Evolutionary conservation across 2,329 filamentous ascomycete species (phyloP).

Genomic region (Fonsecaea erecta): DNA sequence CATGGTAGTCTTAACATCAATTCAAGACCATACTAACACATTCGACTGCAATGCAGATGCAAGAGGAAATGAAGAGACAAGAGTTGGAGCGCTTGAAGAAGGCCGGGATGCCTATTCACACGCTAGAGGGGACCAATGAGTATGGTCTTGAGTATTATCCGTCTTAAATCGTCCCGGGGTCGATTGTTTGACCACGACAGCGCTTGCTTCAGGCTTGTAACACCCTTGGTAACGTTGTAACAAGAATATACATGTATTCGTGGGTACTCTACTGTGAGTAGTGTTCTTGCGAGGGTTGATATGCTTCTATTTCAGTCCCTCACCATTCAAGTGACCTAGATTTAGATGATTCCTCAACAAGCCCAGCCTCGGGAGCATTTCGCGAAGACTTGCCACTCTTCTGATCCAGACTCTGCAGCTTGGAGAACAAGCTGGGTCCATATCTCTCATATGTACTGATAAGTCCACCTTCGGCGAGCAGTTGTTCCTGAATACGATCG

Average conservation of each 20-base stretch:
- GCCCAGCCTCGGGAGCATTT: background rate
- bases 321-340: slow-evolving; percentile 7
- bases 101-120: slow-evolving; percentile 15
- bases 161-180: background rate
- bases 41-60: background rate
- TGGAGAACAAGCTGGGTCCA: slow-evolving; percentile 15
- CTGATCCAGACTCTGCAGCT: slow-evolving; percentile 17
- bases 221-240: background rate
- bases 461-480: slow-evolving; percentile 18
- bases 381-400: background rate
- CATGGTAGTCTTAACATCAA: background rate
- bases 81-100: slow-evolving; percentile 13
- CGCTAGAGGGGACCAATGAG: slow-evolving; percentile 1
- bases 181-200: background rate
- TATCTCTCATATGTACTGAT: slow-evolving; percentile 22
- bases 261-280: background rate
- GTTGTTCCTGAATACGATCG: slow-evolving; percentile 22
- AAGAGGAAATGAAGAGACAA: slow-evolving; percentile 16
- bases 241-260: background rate
- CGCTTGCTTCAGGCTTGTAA: background rate
- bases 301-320: background rate
- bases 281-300: background rate
- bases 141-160: slow-evolving; percentile 12
- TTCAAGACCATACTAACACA: background rate
- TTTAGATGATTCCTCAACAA: background rate